A percentile compares a stretch with the other conserved stretches of the same genome.
phyloP scores from a whole-genome alignment of 2,329 filamentous ascomycete genomes.

The Myriosclerotinia curreyana region DNA sequence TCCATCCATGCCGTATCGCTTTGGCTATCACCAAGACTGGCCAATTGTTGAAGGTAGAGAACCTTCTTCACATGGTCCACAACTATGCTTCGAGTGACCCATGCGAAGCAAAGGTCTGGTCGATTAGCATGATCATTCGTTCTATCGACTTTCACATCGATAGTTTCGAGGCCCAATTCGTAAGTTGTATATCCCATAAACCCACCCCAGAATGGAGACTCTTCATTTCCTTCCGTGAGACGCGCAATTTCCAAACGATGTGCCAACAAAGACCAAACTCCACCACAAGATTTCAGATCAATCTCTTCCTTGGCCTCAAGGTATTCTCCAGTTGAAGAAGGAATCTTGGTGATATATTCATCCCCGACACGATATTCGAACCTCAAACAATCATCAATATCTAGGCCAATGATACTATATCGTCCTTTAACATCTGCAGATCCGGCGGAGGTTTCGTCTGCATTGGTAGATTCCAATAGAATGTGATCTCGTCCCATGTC shows the following conservation, averaged over 20 bases:
- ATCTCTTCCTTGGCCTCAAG: constrained; percentile 3
- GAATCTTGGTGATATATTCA: constrained; percentile 28
- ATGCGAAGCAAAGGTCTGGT: constrained; percentile 61
- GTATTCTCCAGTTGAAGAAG: constrained; percentile 12
- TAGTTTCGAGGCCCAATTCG: constrained; percentile 59
- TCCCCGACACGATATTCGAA: constrained; percentile 57
- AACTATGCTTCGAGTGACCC: constrained; percentile 62
- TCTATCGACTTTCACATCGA: constrained; percentile 40
- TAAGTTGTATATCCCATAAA: constrained; percentile 68
- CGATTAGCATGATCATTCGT: constrained; percentile 33
- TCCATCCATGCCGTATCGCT: constrained; percentile 27
- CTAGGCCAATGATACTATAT: constrained; percentile 71
- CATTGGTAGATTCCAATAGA: constrained; percentile 59
- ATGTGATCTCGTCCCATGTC: constrained; percentile 46
- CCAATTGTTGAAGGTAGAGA: constrained; percentile 60
- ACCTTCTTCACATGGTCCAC: constrained; percentile 57
- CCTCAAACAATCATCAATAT: constrained; percentile 54
- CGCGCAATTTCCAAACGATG: constrained; percentile 43
- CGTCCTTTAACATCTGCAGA: constrained; percentile 54
- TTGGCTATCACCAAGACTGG: constrained; percentile 38
- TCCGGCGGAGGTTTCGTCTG: constrained; percentile 45
- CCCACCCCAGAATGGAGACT: constrained; percentile 66
- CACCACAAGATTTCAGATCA: constrained; percentile 30
- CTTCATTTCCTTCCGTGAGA: constrained; percentile 38
- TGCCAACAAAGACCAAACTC: constrained; percentile 39